A percentile compares a stretch with the other conserved stretches of the same genome.
These are phyloP conservation scores for Trichomonascaceae sp. DNA, from an alignment of 1,139 yeast species.

Conservation along the genomic window DNA sequence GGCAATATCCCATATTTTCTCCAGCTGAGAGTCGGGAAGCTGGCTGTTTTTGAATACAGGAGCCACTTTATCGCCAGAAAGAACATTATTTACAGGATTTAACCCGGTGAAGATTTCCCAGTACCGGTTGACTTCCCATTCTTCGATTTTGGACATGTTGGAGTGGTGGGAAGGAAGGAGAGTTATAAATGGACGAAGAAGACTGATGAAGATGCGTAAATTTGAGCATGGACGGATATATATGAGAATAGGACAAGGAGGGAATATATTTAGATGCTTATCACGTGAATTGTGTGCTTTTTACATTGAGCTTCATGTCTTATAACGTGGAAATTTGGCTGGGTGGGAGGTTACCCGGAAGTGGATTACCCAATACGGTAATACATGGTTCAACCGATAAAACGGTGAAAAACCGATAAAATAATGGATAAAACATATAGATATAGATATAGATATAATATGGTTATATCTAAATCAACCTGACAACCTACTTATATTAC, in stretches of 20 bases:
- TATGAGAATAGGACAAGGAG: too few species aligned
- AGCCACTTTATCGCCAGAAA: slow-evolving; percentile 79
- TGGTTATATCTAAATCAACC: too few species aligned
- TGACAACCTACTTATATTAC: not conserved
- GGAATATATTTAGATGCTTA: too few species aligned
- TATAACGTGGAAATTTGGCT: not conserved
- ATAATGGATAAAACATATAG: not conserved
- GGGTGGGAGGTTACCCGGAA: not conserved
- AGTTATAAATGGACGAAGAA: not conserved
- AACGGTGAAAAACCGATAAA: too few species aligned
- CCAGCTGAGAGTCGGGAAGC: slow-evolving; percentile 65
- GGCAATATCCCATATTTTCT: slow-evolving; percentile 83
- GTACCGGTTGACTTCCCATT: slow-evolving; percentile 91
- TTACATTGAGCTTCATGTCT: not conserved
- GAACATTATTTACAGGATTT: slow-evolving; percentile 64
- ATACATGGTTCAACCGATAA: too few species aligned
- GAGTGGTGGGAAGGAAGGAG: not conserved
- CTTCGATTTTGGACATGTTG: slow-evolving; percentile 53
- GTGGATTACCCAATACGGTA: not conserved
- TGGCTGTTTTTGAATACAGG: slow-evolving; percentile 87
- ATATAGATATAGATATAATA: too few species aligned
- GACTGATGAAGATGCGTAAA: not conserved
- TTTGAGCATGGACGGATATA: not conserved
- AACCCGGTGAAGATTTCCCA: slow-evolving; percentile 96
- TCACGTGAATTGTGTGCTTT: not conserved